These are phyloP conservation scores for Mycotypha africana DNA, from an alignment of 371 early-diverging fungal genomes.

Conservation along the genomic window DNA sequence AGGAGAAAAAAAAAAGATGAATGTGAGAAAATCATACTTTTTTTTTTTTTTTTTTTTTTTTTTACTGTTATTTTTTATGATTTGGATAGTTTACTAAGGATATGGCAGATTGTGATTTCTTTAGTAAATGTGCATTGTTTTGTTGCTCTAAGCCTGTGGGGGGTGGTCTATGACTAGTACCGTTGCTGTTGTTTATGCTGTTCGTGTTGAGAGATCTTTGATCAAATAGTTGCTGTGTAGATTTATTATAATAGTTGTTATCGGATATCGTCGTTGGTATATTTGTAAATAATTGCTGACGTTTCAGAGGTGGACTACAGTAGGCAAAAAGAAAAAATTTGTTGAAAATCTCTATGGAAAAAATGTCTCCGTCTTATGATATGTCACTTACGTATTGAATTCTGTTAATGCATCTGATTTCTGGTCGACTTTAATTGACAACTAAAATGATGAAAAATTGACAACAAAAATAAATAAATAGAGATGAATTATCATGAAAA, in stretches of 20 bases:
- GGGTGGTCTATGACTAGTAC: no score
- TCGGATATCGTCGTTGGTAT: conserved; percentile 35
- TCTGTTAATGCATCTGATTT: conserved; percentile 16
- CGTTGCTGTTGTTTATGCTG: background rate
- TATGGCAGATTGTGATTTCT: conserved; percentile 22
- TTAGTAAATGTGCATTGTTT: no score
- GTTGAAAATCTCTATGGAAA: no score
- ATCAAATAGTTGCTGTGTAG: no score
- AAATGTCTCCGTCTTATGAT: no score
- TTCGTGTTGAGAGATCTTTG: no score
- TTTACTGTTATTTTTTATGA: background rate
- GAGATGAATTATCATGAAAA: background rate
- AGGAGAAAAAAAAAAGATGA: background rate
- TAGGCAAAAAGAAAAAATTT: no score
- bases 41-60: background rate
- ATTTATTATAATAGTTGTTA: background rate
- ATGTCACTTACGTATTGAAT: conserved; percentile 23
- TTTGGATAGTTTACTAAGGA: conserved; percentile 14
- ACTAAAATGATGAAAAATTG: no score
- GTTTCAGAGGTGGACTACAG: conserved; percentile 32
- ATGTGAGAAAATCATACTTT: background rate
- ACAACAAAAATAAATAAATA: background rate
- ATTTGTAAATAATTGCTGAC: conserved; percentile 33
- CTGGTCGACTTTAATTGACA: conserved; percentile 32
- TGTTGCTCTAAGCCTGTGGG: no score